Base-by-base conservation (phyloP, 208 protist genomes). In the Acanthamoeba healyi region DNA sequence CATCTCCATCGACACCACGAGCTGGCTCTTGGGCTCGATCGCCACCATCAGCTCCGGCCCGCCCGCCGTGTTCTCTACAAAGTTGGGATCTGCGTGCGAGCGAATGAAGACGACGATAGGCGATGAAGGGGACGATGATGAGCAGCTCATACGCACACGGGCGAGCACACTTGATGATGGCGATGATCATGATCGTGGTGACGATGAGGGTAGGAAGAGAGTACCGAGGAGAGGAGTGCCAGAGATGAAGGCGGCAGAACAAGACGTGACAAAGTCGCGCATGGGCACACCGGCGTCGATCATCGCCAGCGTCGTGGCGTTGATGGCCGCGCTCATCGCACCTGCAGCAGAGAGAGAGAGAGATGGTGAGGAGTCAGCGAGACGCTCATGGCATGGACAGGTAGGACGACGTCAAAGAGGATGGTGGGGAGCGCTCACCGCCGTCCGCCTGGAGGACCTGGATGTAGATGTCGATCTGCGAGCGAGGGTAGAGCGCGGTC, bases 201-300 rank as follows among this genome's bases (percentile, higher is more conserved):
- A 24, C 36, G 34, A 86, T n/a, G n/a, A 42, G 22, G 24, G n/a
- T n/a, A 63, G 7, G 40, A 22, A 29, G 87, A 58, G 42, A 26
- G 26, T 42, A 97, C 96, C 97, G 1, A 98, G 90, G 0, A 98
- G 19, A 2, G 96, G 82, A 0, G 81, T 94, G 32, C 94, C 95
- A 34, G 98, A 97, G 51, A 98, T 96, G 81, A 88, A 97, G n/a
- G 96, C 97, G 4, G 96, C 95, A 0, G 96, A 89, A 86, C 96
- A 97, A 22, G 96, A 95, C 46, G 89, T 94, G 14, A 98, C 91
- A 95, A 98, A 98, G 92, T 98, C 98, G 26, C 95, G 92, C 96
- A 99, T 98, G 10, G 98, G 96, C 19, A 99, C 96, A 70, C 98
- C 98, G 14, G 98, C 98, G 93, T 99, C 97, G 0, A 99, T 96